Base-by-base conservation (phyloP, 768 basidiomycete genomes). In the Boletus reticuloceps region DNA sequence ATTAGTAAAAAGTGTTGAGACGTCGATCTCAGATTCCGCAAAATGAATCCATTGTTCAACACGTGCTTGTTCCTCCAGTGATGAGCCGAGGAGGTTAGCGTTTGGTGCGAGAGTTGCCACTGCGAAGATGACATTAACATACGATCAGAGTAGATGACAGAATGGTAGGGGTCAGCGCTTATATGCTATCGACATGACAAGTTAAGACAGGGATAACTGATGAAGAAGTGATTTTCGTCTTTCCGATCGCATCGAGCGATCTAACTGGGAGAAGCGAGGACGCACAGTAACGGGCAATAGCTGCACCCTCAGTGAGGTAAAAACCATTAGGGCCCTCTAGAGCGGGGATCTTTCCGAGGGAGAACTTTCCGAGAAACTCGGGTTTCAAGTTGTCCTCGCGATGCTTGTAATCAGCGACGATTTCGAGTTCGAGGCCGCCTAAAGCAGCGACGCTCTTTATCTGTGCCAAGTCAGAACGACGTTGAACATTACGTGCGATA, bases 271-370 rank as follows among this genome's bases (percentile, higher is more conserved):
- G 25, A 51, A 44, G 39, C 48, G 45, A 25, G 20, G 62, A 87
- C 94, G 84, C 75, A 98, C 96, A 64, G 75, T 96, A 94, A 54
- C 84, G 86, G 44, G 92, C 89, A 72, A 98, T 93, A 46, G 93
- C 84, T 51, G 74, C 68, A 52, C 82, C 79, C 78, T 96, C 96
- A 62, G 84, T 82, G 55, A 97, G 76, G 66, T 77, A 81, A 79
- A 92, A 82, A 52, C 93, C 93, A 70, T 93, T 83, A 14, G 76
- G 72, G 43, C 80, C 77, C 71, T 94, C 91, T 50, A 88, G 81
- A 37, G 88, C 86, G 27, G 97, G 96, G 62, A 96, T 82, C 78
- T 93, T 92, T 53, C 89, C 88, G 54, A 79, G 79, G 47, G 88
- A 83, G 73, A 91, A 94, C 73, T 94, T 93, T 56, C 75, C 68